These are phyloP conservation scores for Ramichloridium luteum DNA, from an alignment of 2,329 filamentous ascomycete species.

Conservation along the genomic window DNA sequence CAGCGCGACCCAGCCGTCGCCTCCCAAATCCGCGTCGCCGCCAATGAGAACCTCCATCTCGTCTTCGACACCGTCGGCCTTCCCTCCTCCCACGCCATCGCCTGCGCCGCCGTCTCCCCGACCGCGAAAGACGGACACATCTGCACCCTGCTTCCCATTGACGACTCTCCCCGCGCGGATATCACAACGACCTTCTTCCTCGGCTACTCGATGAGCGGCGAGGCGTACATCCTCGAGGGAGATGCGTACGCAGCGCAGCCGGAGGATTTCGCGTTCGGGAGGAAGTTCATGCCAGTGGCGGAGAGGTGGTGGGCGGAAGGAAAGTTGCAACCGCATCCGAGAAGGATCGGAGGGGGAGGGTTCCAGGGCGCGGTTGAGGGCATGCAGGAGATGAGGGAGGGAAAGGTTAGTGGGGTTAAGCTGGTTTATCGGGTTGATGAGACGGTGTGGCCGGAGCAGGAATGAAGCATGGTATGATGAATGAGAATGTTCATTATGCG, in stretches of 20 bases:
- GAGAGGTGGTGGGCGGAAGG: slow-evolving; percentile 27
- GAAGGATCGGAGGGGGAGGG: slow-evolving; percentile 26
- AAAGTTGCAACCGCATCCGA: slow-evolving; percentile 29
- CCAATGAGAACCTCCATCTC: slow-evolving; percentile 27
- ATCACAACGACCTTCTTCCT: slow-evolving; percentile 10
- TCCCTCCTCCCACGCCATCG: slow-evolving; percentile 6
- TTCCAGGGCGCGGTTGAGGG: slow-evolving; percentile 30
- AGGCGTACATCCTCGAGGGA: slow-evolving; percentile 28
- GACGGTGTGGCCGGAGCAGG: too few species aligned
- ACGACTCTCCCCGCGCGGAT: slow-evolving; percentile 6
- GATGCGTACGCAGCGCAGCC: slow-evolving; percentile 18
- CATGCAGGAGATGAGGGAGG: slow-evolving; percentile 27
- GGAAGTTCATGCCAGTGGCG: slow-evolving; percentile 24
- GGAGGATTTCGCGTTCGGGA: slow-evolving; percentile 27
- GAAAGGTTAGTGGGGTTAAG: slow-evolving; percentile 32
- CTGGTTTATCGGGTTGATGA: slow-evolving; percentile 30
- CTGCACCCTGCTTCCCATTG: slow-evolving; percentile 8
- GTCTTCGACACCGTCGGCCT: slow-evolving; percentile 28
- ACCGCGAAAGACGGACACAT: slow-evolving; percentile 8
- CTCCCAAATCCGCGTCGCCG: slow-evolving; percentile 31
- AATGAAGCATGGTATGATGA: too few species aligned
- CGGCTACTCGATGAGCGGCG: slow-evolving; percentile 7
- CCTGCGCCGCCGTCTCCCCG: slow-evolving; percentile 7
- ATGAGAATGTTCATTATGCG: too few species aligned
- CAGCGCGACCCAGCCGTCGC: slow-evolving; percentile 18